Evolutionary conservation across 768 basidiomycete genomes (phyloP).

Genomic region (Brasilioporus rufonigricans): DNA sequence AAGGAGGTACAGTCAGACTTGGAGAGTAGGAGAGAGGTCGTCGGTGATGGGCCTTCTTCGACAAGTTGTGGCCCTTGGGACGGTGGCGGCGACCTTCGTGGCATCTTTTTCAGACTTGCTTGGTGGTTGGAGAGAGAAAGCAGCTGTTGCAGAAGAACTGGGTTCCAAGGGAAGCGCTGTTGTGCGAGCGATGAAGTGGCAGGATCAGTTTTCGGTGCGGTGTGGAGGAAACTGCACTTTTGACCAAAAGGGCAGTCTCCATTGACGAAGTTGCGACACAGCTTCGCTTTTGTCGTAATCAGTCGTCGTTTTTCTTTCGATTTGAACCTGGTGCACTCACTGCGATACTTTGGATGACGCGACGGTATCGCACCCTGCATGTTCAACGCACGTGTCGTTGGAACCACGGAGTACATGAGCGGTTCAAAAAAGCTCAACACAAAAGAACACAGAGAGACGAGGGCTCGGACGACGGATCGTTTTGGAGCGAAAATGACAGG

Average conservation of each 20-base stretch:
- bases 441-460: not conserved
- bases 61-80: constrained; percentile 9
- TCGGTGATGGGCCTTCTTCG: constrained; percentile 20
- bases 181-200: constrained; percentile 16
- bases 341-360: constrained; percentile 30
- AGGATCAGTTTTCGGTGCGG: constrained; percentile 10
- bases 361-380: constrained; percentile 8
- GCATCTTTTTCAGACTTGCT: not conserved
- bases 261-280: constrained; percentile 36
- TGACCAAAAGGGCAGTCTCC: constrained; percentile 39
- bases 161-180: constrained; percentile 17
- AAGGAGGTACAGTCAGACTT: constrained; percentile 17
- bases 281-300: constrained; percentile 29
- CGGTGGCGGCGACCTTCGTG: constrained; percentile 2
- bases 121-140: constrained; percentile 11
- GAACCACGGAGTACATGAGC: not conserved
- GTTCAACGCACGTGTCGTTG: constrained; percentile 5
- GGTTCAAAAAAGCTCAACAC: not conserved
- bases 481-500: constrained; percentile 7
- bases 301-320: not conserved
- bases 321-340: constrained; percentile 20
- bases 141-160: constrained; percentile 15
- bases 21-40: constrained; percentile 24
- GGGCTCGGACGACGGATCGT: not conserved
- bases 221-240: constrained; percentile 40